Percentiles rank a stretch among this genome's conserved stretches.
Conservation (phyloP, 352 stramenopile species). For the Phytophthora agathidicida region DNA sequence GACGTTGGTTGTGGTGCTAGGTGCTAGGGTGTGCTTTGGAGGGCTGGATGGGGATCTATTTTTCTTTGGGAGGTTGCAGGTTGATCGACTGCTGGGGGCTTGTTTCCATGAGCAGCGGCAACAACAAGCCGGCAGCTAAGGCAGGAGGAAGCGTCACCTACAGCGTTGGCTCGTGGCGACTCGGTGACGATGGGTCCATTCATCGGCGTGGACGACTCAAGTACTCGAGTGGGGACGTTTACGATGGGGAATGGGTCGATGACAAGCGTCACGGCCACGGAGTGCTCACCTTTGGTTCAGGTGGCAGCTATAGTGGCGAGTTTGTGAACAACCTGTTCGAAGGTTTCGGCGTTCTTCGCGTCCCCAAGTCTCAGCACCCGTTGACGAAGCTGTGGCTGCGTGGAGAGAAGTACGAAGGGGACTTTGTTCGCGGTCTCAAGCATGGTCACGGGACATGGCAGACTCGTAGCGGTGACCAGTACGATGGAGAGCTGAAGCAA, state of each 20-base stretch:
- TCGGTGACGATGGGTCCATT: constrained; percentile 77
- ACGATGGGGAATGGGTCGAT: constrained; percentile 88
- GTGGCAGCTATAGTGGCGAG: constrained; percentile 55
- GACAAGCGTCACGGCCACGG: constrained; percentile 75
- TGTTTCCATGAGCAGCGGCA: constrained; percentile 2
- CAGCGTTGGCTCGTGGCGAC: constrained; percentile 69
- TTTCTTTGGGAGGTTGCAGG: constrained; percentile 9
- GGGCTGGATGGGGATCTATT: constrained; percentile 22
- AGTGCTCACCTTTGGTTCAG: constrained; percentile 50
- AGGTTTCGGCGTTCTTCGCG: constrained; percentile 62
- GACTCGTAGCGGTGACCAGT: constrained; percentile 46
- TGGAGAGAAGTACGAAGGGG: constrained; percentile 70
- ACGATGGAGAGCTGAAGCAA: constrained; percentile 57
- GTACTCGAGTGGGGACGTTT: constrained; percentile 79
- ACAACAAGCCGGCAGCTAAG: constrained; percentile 14
- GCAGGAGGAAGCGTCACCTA: constrained; percentile 51
- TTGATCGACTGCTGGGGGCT: background rate
- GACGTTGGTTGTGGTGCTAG: background rate
- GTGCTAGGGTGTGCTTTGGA: background rate
- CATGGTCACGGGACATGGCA: constrained; percentile 59
- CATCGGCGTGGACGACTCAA: constrained; percentile 72
- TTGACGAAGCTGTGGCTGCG: constrained; percentile 67
- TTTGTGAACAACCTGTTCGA: constrained; percentile 65
- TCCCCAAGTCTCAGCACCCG: constrained; percentile 60
- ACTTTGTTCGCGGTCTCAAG: constrained; percentile 58